Evolutionary conservation across 805 yeast species (phyloP), one percentile per base, ranked within the genome.

Genomic region (Ogataea methylovora): DNA sequence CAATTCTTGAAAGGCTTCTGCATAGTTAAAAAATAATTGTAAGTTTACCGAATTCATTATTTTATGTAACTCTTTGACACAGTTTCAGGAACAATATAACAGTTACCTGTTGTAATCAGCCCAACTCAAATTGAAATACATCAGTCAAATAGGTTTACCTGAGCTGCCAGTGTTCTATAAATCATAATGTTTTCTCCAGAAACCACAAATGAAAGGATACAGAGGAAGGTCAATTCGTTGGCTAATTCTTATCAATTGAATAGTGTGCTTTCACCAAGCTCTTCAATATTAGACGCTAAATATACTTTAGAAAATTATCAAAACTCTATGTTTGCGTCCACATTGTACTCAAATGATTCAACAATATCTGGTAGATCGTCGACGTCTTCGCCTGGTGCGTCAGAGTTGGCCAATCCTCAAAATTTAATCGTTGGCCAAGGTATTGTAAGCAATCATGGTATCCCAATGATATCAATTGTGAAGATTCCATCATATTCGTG

Each of bases 401-500:
- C 38, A 4, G 27, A 43, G 14, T 31, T 40, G 15, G 36, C 45
- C 4, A 43, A 40, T 32, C 41, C 42, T 16, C 43, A 51, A 11
- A 42, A 37, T 14, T 25, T 50, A 19, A 38, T 58, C 4, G 46
- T 58, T 7, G 65, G 64, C 9, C 63, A 59, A 38, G 56, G 61
- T 4, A 60, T 60, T n/a, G 34, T 29, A 2, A 46, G 49, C 29
- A 60, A 56, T 36, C 42, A 51, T 3, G 64, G 63, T 8, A 44
- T 60, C 3, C 60, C 57, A 13, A 35, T 58, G 18, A 45, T 40
- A 13, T 48, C 59, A 9, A 37, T 60, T 14, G 48, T 46, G 27
- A 58, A 56, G 34, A 38, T 55, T 12, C 65, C 65, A 8, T 49
- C 52, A 13, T 60, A 60, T 34, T 58, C 54, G 27, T 52, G 58